phyloP scores from a whole-genome alignment of 2,329 filamentous ascomycete genomes.

The Aspergillus nomiae region DNA sequence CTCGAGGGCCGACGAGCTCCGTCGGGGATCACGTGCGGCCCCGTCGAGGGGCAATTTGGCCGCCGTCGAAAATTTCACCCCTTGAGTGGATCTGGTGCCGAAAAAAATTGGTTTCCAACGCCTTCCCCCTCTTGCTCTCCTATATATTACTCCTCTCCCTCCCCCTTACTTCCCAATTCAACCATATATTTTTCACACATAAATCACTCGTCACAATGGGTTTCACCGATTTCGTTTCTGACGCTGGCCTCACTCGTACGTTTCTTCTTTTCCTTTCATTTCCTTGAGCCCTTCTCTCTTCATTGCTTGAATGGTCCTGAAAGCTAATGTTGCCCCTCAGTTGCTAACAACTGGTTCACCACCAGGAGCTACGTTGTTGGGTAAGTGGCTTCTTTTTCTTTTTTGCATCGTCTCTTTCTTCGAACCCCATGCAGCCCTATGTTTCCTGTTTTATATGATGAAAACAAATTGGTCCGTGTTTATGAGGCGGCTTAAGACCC shows the following conservation, averaged over 20 bases:
- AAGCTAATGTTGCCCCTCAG: conserved; percentile 40
- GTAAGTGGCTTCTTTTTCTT: conserved; percentile 59
- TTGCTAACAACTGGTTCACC: conserved; percentile 46
- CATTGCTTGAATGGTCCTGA: conserved; percentile 16
- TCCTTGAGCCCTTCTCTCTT: conserved; percentile 9
- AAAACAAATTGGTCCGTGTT: conserved; percentile 93
- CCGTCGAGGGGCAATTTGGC: conserved; percentile 26
- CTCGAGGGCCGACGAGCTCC: conserved; percentile 27
- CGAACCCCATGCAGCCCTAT: conserved; percentile 1
- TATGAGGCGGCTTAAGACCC: conserved; percentile 92
- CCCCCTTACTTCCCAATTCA: conserved; percentile 23
- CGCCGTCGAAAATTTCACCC: conserved; percentile 26
- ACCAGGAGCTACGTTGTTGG: conserved; percentile 81
- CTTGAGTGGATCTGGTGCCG: conserved; percentile 26
- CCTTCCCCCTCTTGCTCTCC: conserved; percentile 28
- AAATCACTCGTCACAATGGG: conserved; percentile 55
- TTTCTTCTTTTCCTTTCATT: conserved; percentile 27
- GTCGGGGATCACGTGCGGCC: conserved; percentile 35
- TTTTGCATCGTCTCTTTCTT: conserved; percentile 24
- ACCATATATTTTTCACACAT: conserved; percentile 20
- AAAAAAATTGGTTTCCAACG: conserved; percentile 30
- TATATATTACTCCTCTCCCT: conserved; percentile 26
- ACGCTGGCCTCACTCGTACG: conserved; percentile 63
- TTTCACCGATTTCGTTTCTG: conserved; percentile 67
- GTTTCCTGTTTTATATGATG: conserved; percentile 61